These are phyloP conservation scores for Waltiozyma solani DNA, from an alignment of 1,139 yeast species.

Conservation along the genomic window DNA sequence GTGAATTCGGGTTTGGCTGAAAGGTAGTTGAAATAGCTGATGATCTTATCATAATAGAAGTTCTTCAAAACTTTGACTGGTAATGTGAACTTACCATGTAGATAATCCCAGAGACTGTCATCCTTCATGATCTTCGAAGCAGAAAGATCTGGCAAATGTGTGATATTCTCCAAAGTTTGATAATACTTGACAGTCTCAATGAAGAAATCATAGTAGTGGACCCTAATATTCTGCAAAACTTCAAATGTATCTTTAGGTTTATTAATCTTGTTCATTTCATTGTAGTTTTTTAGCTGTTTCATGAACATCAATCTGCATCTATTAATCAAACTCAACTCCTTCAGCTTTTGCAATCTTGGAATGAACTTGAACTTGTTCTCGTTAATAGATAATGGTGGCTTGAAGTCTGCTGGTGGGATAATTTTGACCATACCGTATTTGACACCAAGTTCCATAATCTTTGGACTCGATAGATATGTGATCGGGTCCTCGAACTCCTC, in stretches of 20 bases:
- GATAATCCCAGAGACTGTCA: constrained; percentile 24
- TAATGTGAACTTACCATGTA: constrained; percentile 20
- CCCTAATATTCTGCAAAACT: constrained; percentile 7
- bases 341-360: constrained; percentile 53
- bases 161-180: background rate
- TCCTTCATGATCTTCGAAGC: constrained; percentile 9
- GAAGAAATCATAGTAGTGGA: constrained; percentile 46
- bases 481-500: constrained; percentile 56
- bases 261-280: constrained; percentile 32
- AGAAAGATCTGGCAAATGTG: constrained; percentile 6
- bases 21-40: constrained; percentile 37
- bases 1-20: constrained; percentile 15
- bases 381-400: constrained; percentile 44
- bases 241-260: constrained; percentile 11
- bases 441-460: constrained; percentile 41
- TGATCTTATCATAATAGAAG: constrained; percentile 28
- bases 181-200: constrained; percentile 27
- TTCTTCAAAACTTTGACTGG: constrained; percentile 17
- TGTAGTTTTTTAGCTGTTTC: constrained; percentile 48
- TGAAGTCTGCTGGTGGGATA: constrained; percentile 51
- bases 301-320: constrained; percentile 53
- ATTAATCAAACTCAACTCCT: constrained; percentile 52
- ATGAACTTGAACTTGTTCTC: constrained; percentile 43
- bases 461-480: constrained; percentile 42
- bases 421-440: constrained; percentile 57